Evolutionary conservation across 2,329 filamentous ascomycete genomes (phyloP), one percentile per base, ranked within the genome.

Genomic region (Rhexocercosporidium sp.): DNA sequence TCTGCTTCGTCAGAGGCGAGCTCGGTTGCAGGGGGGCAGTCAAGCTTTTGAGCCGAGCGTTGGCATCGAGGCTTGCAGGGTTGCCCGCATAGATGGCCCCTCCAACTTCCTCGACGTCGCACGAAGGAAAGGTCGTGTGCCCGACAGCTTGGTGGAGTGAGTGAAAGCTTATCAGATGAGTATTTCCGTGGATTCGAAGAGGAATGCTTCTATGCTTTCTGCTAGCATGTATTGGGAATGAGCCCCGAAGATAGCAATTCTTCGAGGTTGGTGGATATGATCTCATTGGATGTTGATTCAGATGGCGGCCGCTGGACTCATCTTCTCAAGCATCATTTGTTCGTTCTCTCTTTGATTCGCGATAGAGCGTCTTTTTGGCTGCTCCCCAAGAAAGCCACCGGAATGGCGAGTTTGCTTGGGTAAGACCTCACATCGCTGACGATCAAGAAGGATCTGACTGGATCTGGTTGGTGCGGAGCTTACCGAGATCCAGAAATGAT

Each of bases 41-140:
- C 54, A 57, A 57, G 54, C 54, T 57, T 57, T 39, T 11, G 54
- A 25, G 31, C 54, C 54, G n/a, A 27, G 54, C 9, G 22, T 9
- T 57, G 34, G 34, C 34, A 37, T 37, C 34, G 34, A 7, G 8
- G 34, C n/a, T 57, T 57, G 54, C 54, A 57, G 31, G 54, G 54
- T 57, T 57, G n/a, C 34, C 31, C 34, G 31, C 31, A 41, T 41
- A 31, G 34, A 39, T 20, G 8, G n/a, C n/a, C 3, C 20, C 44
- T n/a, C 16, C 41, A n/a, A 44, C 16, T n/a, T 39, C 53, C 31
- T 37, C 7, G 53, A 3, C 37, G 20, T 41, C 34, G 20, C 34
- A 57, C n/a, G 9, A 11, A 22, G 31, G 31, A 3, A 37, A 27
- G 25, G 34, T 57, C n/a, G 20, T 39, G 20, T 57, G 12, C 11